These are phyloP conservation scores for Clonostachys rhizophaga DNA, from an alignment of 2,329 filamentous ascomycete species.

Conservation along the genomic window DNA sequence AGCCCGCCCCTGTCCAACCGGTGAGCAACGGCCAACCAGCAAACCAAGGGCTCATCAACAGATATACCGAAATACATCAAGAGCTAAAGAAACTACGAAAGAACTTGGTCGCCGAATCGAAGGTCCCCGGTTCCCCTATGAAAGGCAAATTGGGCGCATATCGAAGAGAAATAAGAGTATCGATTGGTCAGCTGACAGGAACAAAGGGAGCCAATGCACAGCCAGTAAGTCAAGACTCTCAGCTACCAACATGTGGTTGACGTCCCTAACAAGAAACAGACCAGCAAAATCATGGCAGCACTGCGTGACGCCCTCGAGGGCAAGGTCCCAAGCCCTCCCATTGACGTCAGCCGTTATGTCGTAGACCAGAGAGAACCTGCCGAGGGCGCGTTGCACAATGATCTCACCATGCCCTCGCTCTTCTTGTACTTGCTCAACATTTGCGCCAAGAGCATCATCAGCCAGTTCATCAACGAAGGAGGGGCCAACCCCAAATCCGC, in stretches of 20 bases:
- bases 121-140: constrained; percentile 38
- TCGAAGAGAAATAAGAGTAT: constrained; percentile 66
- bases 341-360: constrained; percentile 53
- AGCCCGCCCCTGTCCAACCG: too few species aligned
- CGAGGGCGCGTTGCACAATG: constrained; percentile 47
- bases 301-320: constrained; percentile 51
- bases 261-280: constrained; percentile 16
- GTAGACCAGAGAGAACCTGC: constrained; percentile 33
- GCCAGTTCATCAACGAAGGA: constrained; percentile 65
- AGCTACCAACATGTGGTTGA: background rate
- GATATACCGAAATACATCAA: constrained; percentile 57
- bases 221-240: constrained; percentile 21
- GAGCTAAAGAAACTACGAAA: constrained; percentile 66
- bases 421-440: constrained; percentile 75
- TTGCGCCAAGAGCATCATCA: constrained; percentile 68
- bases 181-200: constrained; percentile 67
- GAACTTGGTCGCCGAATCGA: constrained; percentile 50
- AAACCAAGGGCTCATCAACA: constrained; percentile 3
- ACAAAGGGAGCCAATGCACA: constrained; percentile 55
- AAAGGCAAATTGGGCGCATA: constrained; percentile 67
- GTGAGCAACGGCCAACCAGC: too few species aligned
- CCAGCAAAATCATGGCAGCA: constrained; percentile 25
- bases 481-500: constrained; percentile 60
- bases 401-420: constrained; percentile 52
- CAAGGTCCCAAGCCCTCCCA: constrained; percentile 41